Evolutionary conservation across 2,329 filamentous ascomycete species (phyloP).

Genomic region (Arthrobotrys musiformis): DNA sequence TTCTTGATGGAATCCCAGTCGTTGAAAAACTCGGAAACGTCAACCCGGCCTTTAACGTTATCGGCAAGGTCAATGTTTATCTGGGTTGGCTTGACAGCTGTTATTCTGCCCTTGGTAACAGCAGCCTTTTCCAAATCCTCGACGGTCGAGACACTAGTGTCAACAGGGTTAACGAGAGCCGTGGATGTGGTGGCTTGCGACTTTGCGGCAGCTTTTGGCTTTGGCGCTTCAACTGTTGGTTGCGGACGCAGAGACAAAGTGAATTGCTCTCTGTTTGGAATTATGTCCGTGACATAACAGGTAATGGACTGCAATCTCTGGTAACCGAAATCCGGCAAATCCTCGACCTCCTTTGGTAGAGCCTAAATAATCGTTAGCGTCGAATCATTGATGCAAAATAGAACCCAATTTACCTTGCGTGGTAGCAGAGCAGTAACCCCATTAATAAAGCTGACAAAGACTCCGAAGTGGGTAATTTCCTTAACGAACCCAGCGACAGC

Average conservation of each 20-base stretch:
- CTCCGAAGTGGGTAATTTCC: constrained; percentile 81
- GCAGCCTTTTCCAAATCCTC: constrained; percentile 79
- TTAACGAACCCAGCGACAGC: constrained; percentile 81
- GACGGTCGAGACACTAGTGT: constrained; percentile 72
- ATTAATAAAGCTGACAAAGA: constrained; percentile 89
- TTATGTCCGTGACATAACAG: constrained; percentile 77
- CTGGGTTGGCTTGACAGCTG: constrained; percentile 89
- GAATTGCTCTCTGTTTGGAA: constrained; percentile 76
- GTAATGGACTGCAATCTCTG: constrained; percentile 79
- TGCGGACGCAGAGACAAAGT: constrained; percentile 70
- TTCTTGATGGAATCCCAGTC: constrained; percentile 86
- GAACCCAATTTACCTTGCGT: constrained; percentile 33
- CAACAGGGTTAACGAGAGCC: constrained; percentile 71
- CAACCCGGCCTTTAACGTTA: constrained; percentile 89
- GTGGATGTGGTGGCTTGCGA: constrained; percentile 61
- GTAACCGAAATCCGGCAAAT: constrained; percentile 80
- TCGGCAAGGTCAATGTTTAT: constrained; percentile 89
- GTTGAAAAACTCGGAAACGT: constrained; percentile 90
- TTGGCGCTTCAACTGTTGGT: constrained; percentile 65
- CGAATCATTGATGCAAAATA: background rate
- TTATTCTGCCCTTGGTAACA: constrained; percentile 78
- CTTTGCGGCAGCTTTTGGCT: constrained; percentile 62
- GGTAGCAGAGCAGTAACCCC: constrained; percentile 81
- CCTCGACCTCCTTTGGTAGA: constrained; percentile 75
- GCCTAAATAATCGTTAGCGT: constrained; percentile 69